Evolutionary conservation across 2,329 filamentous ascomycete species (phyloP), one percentile per base, ranked within the genome.

Genomic region (Ceratocystiopsis sp.): DNA sequence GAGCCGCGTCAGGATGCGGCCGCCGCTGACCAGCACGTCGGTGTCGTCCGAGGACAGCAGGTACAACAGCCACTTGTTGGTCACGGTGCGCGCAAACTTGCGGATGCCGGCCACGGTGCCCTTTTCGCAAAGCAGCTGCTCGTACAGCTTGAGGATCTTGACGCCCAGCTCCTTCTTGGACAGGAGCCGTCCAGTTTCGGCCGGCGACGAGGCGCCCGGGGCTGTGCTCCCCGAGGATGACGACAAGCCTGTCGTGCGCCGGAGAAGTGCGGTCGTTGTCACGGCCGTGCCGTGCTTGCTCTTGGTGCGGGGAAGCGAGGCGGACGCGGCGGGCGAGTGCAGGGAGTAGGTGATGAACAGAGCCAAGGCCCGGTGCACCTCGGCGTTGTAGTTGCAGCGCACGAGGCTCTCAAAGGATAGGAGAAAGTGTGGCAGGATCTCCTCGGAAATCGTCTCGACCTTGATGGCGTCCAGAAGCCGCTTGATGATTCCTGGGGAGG

Each of bases 21-120:
- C 73, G 14, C 84, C 84, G 42, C 86, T 72, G 14, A 86, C 69
- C 12, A 95, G 80, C 18, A 93, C 79, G 50, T 86, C 80, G 7
- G 83, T 71, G 46, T 96, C 83, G 48, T 84, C 76, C 56, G 95
- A 87, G 9, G 84, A 84, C 41, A 96, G 69, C 14, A 98, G 72
- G 59, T 95, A 93, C 14, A 98, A 65, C 14, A 94, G 71, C 87
- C 87, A 95, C 80, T 94, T 94, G 52, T 93, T 94, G 18, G 89
- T 95, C 10, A 98, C 89, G 1, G 89, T 93, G 55, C 81, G 83
- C 6, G 86, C 84, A 65, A 98, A 96, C 53, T 86, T 91, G 55
- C 79, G 76, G 44, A 94, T 81, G 48, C 80, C 77, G 14, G 66
- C 66, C 11, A 71, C 62, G 49, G 79, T 84, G 18, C 71, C 71